Evolutionary conservation across 2,329 filamentous ascomycete genomes (phyloP).

Genomic region (Cercospora sp.): DNA sequence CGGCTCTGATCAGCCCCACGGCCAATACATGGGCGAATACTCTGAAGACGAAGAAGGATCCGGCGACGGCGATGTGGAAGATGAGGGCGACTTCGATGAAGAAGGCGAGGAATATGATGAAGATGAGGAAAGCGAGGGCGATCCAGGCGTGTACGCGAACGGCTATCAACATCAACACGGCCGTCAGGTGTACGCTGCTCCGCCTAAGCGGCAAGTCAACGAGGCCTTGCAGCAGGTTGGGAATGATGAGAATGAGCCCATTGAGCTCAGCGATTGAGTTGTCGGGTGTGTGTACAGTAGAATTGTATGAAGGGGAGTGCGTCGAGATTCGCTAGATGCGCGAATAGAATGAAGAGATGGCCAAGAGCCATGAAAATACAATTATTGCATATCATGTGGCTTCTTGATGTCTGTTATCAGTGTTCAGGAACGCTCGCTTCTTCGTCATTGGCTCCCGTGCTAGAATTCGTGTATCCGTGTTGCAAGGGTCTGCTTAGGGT

Average conservation of each 20-base stretch:
- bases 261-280: conserved; percentile 30
- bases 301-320: not conserved
- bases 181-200: conserved; percentile 13
- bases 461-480: not conserved
- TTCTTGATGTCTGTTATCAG: not conserved
- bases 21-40: conserved; percentile 11
- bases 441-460: not conserved
- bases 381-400: not conserved
- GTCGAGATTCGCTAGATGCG: not conserved
- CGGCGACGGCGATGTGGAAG: conserved; percentile 17
- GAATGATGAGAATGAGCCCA: conserved; percentile 19
- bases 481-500: not conserved
- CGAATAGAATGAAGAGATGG: not conserved
- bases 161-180: conserved; percentile 13
- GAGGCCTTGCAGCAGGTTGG: conserved; percentile 28
- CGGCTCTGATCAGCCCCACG: conserved; percentile 19
- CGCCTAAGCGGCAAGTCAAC: conserved; percentile 17
- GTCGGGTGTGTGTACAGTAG: conserved; percentile 7
- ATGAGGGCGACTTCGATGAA: conserved; percentile 14
- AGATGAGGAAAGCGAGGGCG: conserved; percentile 17
- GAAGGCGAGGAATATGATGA: conserved; percentile 17
- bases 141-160: conserved; percentile 17
- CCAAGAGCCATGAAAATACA: not conserved
- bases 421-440: not conserved
- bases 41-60: conserved; percentile 13